phyloP scores from a whole-genome alignment of 495 filamentous ascomycete genomes.

The Aspergillus haitiensis region DNA sequence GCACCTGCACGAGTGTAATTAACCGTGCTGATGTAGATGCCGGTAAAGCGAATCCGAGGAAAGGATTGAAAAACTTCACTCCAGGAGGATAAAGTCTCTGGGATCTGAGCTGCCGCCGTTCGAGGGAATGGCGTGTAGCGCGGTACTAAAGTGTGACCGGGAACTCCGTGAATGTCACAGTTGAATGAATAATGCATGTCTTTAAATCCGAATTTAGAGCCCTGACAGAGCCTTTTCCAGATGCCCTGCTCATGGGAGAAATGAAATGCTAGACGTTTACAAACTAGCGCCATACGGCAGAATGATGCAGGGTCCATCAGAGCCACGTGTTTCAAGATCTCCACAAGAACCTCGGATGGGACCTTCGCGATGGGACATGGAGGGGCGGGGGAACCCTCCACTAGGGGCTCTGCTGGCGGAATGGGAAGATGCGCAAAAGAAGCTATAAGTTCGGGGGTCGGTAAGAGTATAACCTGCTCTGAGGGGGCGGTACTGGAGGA shows the following conservation, averaged over 20 bases:
- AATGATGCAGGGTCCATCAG: slow-evolving; percentile 76
- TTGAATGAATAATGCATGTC: slow-evolving; percentile 83
- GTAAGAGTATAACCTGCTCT: slow-evolving; percentile 42
- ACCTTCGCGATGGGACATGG: slow-evolving; percentile 77
- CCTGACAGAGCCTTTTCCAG: slow-evolving; percentile 77
- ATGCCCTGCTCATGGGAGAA: slow-evolving; percentile 83
- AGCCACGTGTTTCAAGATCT: slow-evolving; percentile 70
- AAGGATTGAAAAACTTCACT: slow-evolving; percentile 72
- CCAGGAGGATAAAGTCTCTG: slow-evolving; percentile 43
- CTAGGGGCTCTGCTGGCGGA: slow-evolving; percentile 51
- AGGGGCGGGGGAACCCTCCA: slow-evolving; percentile 65
- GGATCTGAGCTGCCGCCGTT: slow-evolving; percentile 34
- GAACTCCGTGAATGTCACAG: slow-evolving; percentile 61
- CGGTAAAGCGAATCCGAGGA: slow-evolving; percentile 88
- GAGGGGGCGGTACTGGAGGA: slow-evolving; percentile 47
- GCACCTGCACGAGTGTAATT: slow-evolving; percentile 89
- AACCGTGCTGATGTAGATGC: slow-evolving; percentile 92
- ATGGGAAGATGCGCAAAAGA: slow-evolving; percentile 71
- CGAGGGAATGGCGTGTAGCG: slow-evolving; percentile 47
- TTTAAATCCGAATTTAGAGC: slow-evolving; percentile 70
- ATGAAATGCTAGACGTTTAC: slow-evolving; percentile 82
- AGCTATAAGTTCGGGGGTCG: slow-evolving; percentile 68
- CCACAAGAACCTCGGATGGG: slow-evolving; percentile 79
- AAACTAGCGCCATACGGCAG: slow-evolving; percentile 75
- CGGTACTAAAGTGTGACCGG: slow-evolving; percentile 44